Evolutionary conservation across 2,329 filamentous ascomycete species (phyloP), one percentile per base, ranked within the genome.

Genomic region (Fusarium abutilonis): DNA sequence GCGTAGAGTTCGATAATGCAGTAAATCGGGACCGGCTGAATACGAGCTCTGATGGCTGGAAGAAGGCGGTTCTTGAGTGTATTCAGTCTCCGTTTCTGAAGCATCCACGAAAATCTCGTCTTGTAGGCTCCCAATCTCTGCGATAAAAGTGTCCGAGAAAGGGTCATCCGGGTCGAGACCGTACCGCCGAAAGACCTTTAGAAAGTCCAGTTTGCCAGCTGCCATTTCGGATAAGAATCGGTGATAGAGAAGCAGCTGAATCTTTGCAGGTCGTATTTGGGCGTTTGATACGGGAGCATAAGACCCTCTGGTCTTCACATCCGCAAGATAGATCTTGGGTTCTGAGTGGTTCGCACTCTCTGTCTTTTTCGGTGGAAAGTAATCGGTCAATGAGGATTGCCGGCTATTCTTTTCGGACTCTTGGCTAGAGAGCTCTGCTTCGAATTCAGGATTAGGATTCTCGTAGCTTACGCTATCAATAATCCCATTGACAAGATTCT

Each of bases 221-320:
- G 89, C 91, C 69, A 98, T 86, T 3, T 88, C 83, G 9, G 88
- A 86, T n/a, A 99, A 81, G 49, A 98, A 87, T 23, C 88, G 88
- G 65, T 94, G 93, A 72, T 98, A 99, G 0, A 98, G 80, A 76
- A 96, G 93, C 1, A 98, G 81, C 73, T 99, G 95, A 58, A 97
- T 89, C 67, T 89, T 86, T 1, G 93, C 91, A 0, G 92, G 91
- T 10, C 90, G 85, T 28, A 94, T 84, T 40, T 92, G 82, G 1
- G 88, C 85, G 1, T 86, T 79, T 19, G 86, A 85, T 1, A 84
- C 81, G 2, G 93, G 91, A 3, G 91, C 72, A 3, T 82, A 83
- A 4, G 83, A 86, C 1, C 82, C 83, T 15, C 93, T 85, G 0
- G 94, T 98, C 76, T 99, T 99, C 63, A 97, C 86, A 68, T 99